Evolutionary conservation across 2,329 filamentous ascomycete genomes (phyloP).

Genomic region (Kalaharituber pfeilii): DNA sequence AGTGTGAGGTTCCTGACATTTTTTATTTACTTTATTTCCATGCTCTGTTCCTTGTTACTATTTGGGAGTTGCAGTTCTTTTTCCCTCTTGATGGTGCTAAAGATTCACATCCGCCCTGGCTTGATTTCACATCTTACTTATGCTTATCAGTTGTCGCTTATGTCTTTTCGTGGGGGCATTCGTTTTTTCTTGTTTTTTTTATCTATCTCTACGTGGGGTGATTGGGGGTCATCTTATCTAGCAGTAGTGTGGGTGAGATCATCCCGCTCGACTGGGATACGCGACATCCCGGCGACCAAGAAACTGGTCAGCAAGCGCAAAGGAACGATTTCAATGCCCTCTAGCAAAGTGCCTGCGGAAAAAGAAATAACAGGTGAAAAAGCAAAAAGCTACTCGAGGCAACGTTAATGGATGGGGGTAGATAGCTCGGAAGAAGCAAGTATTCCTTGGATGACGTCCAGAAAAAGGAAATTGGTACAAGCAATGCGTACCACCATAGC

Average conservation of each 20-base stretch:
- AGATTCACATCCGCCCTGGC: neutral
- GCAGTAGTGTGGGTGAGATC: neutral
- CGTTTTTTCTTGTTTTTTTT: neutral
- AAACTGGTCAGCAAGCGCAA: neutral
- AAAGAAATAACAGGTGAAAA: no score
- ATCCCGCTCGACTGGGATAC: neutral
- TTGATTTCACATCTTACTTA: no score
- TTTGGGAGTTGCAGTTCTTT: neutral
- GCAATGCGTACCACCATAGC: no score
- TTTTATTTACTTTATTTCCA: conserved; percentile 2
- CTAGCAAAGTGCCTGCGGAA: no score
- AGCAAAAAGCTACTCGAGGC: no score
- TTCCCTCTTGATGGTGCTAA: neutral
- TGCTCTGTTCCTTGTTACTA: conserved; percentile 8
- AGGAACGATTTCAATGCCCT: no score
- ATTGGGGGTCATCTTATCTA: neutral
- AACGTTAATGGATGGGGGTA: no score
- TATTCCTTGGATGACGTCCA: no score
- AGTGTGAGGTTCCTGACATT: conserved; percentile 1
- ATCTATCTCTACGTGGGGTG: neutral
- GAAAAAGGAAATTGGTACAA: no score
- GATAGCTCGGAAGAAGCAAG: no score
- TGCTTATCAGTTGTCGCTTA: neutral
- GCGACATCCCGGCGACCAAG: neutral
- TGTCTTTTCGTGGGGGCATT: neutral